phyloP scores from a whole-genome alignment of 2,329 filamentous ascomycete genomes.

The Aspergillus quadrilineatus region DNA sequence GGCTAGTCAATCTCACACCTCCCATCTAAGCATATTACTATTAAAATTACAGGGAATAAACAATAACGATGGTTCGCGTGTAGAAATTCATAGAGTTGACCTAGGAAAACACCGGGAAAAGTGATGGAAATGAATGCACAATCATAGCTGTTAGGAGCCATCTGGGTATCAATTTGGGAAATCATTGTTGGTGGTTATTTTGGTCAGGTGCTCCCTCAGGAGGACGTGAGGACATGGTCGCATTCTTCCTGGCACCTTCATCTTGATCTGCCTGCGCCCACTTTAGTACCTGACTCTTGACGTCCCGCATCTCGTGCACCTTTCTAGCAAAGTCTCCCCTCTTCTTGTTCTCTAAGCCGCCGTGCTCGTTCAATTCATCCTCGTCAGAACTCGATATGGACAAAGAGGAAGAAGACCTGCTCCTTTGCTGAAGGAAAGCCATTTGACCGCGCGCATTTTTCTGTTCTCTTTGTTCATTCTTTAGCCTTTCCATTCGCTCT shows the following conservation, averaged over 20 bases:
- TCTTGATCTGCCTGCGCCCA: slow-evolving; percentile 36
- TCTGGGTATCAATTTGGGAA: neutral
- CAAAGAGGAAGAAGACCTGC: slow-evolving; percentile 38
- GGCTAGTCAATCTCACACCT: no score
- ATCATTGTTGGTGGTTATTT: neutral
- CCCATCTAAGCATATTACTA: no score
- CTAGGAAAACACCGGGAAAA: neutral
- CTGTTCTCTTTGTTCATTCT: slow-evolving; percentile 68
- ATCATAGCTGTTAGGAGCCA: neutral
- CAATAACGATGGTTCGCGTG: no score
- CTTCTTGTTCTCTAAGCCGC: slow-evolving; percentile 23
- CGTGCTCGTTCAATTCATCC: slow-evolving; percentile 54
- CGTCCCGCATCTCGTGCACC: slow-evolving; percentile 39
- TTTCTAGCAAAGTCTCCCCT: slow-evolving; percentile 30
- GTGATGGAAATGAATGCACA: neutral
- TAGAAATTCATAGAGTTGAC: neutral
- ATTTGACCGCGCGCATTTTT: slow-evolving; percentile 64
- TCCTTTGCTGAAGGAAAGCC: slow-evolving; percentile 55
- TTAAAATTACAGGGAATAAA: no score
- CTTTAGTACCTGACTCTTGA: slow-evolving; percentile 36
- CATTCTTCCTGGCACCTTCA: neutral
- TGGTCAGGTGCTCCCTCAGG: neutral
- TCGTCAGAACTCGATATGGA: slow-evolving; percentile 59
- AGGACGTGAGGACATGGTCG: neutral
- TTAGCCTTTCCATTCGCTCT: slow-evolving; percentile 69